phyloP scores from a whole-genome alignment of 2,329 filamentous ascomycete species.

The Didymella arachidicola region DNA sequence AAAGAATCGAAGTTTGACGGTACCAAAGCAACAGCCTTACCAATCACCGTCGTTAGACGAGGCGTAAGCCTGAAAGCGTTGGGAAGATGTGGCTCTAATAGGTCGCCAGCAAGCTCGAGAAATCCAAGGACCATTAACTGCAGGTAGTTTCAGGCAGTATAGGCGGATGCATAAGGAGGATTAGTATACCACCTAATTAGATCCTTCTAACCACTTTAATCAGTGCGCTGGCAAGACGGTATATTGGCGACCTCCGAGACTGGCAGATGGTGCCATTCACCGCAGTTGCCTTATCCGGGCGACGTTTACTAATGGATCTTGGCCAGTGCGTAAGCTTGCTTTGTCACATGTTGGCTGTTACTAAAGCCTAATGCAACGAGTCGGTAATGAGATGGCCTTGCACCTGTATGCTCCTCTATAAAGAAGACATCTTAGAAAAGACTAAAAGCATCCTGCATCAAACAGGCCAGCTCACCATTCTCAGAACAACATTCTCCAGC shows the following conservation, averaged over 20 bases:
- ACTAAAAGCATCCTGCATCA: not conserved
- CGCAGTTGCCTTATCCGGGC: not conserved
- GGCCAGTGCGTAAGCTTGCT: not conserved
- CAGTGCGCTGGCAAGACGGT: too few relatives aligned
- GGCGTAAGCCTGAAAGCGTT: not conserved
- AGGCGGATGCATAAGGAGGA: too few relatives aligned
- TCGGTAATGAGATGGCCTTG: not conserved
- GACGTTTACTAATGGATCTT: not conserved
- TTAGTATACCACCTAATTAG: too few relatives aligned
- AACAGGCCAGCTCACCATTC: not conserved
- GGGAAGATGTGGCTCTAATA: not conserved
- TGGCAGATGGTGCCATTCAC: not conserved
- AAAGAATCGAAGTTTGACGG: too few relatives aligned
- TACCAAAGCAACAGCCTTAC: not conserved
- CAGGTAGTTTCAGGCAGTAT: not conserved
- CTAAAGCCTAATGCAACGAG: slow-evolving; percentile 3
- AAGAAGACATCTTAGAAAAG: not conserved
- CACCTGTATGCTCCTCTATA: not conserved
- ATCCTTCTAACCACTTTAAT: too few relatives aligned
- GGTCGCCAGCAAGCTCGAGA: not conserved
- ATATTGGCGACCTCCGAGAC: not conserved
- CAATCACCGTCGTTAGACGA: not conserved
- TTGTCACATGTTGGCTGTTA: not conserved
- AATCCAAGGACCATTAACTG: not conserved
- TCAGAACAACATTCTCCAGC: not conserved